phyloP scores from a whole-genome alignment of 805 yeast species.

The Wickerhamomyces canadensis region DNA sequence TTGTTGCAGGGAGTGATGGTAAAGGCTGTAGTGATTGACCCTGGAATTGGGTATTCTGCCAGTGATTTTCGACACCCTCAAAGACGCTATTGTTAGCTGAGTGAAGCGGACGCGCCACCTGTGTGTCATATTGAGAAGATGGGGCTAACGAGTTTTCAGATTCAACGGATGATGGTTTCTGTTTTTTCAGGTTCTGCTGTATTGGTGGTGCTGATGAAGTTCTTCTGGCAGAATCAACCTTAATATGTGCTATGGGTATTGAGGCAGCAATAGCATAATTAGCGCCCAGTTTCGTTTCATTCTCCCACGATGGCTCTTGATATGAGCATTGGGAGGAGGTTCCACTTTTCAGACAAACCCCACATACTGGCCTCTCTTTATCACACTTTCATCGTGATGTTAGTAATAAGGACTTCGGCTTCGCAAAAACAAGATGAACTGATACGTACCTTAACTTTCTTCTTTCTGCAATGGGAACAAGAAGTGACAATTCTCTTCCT shows the following conservation, averaged over 20 bases:
- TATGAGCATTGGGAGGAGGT: conserved; percentile 44
- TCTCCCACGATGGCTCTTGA: conserved; percentile 53
- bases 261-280: conserved; percentile 20
- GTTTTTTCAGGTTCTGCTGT: background rate
- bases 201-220: too few relatives aligned
- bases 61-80: too few relatives aligned
- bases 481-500: conserved; percentile 20
- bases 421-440: background rate
- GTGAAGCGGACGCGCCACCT: too few relatives aligned
- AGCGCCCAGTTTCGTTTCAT: conserved; percentile 26
- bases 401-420: background rate
- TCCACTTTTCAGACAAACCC: conserved; percentile 45
- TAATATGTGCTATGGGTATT: conserved; percentile 22
- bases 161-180: too few relatives aligned
- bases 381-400: conserved; percentile 26
- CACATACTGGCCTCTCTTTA: conserved; percentile 46
- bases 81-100: too few relatives aligned
- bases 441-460: conserved; percentile 12
- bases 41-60: too few relatives aligned
- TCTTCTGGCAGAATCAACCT: conserved; percentile 1
- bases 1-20: background rate
- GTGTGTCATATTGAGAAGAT: too few relatives aligned
- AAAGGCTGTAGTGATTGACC: background rate
- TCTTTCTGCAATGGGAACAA: conserved; percentile 23
- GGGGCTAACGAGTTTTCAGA: too few relatives aligned